Evolutionary conservation across 164 flowering plant species (phyloP), one percentile per base, ranked within the genome.

Genomic region (Sextonia rubra): DNA sequence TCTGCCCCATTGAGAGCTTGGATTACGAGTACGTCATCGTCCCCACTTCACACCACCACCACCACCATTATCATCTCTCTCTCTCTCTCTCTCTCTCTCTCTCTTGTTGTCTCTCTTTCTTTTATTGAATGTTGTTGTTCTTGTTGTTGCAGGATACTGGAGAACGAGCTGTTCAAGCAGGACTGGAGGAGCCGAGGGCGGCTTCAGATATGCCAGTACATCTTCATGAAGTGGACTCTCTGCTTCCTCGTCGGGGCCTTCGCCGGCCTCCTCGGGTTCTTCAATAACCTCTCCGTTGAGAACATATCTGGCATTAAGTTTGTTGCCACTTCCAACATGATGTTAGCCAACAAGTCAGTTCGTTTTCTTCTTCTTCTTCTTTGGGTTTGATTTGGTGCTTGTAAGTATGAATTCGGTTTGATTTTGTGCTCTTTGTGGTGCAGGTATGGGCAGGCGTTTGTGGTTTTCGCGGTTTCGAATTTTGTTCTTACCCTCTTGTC

Each of bases 1-100:
- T 87, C 73, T 90, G 86, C 80, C 98, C 93, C 17, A 93, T 93
- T 74, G 97, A 93, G 70, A 90, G 93, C 85, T 88, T 93, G 60
- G 97, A 93, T 69, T 93, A 93, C 74, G 98, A 93, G 98, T 89
- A 61, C 37, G 75, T 71, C 23, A 18, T 17, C 23, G 7, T 17
- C 23, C 7, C 23, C 23, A 23, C 4, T n/a, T 58, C 61, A 17
- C n/a, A n/a, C n/a, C 11, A 11, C 23, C 23, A 7, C 8, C 15
- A 1, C 3, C 11, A 23, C 26, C 11, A 23, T 22, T 14, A 25
- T 6, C 15, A 62, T 25, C 26, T 56, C 60, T 17, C 32, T n/a
- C n/a, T n/a, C n/a, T n/a, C n/a, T n/a, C n/a, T n/a, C n/a, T n/a
- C n/a, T n/a, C n/a, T n/a, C n/a, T n/a, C n/a, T n/a, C n/a, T n/a